Evolutionary conservation across 164 flowering plant genomes (phyloP).

Genomic region (Hamamelis virginiana): DNA sequence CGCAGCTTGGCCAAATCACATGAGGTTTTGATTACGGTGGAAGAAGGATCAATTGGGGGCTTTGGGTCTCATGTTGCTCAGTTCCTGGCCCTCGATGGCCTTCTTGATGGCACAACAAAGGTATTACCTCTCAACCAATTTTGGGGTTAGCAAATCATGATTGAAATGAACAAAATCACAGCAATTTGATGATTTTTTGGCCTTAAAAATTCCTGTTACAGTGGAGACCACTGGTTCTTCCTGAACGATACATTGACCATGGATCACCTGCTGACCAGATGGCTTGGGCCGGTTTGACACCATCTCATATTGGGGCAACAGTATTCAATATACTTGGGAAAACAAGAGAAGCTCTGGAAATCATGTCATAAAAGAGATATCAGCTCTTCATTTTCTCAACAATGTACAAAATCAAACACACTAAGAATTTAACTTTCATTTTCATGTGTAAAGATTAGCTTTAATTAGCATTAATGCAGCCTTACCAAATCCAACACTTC

Average conservation of each 20-base stretch:
- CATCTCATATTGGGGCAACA: constrained; percentile 87
- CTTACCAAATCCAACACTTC: too few relatives aligned
- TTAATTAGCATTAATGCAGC: too few relatives aligned
- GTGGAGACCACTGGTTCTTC: constrained; percentile 96
- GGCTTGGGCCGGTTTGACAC: constrained; percentile 80
- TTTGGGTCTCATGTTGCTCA: constrained; percentile 96
- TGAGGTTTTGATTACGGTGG: constrained; percentile 80
- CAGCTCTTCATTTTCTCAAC: not conserved
- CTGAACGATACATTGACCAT: constrained; percentile 90
- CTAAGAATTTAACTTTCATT: not conserved
- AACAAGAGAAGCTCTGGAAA: constrained; percentile 78
- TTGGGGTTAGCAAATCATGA: not conserved
- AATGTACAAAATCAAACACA: not conserved
- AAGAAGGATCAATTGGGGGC: constrained; percentile 96
- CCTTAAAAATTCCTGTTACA: constrained; percentile 37
- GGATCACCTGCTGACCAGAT: constrained; percentile 82
- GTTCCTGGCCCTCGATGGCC: constrained; percentile 85
- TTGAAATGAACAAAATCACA: not conserved
- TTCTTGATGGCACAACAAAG: constrained; percentile 85
- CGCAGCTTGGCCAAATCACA: constrained; percentile 80
- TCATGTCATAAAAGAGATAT: constrained; percentile 35
- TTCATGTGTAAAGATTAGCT: too few relatives aligned
- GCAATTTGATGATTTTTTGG: not conserved
- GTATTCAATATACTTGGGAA: constrained; percentile 74
- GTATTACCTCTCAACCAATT: constrained; percentile 30